Evolutionary conservation across 768 basidiomycete genomes (phyloP).

Genomic region (Crucibulum laeve): DNA sequence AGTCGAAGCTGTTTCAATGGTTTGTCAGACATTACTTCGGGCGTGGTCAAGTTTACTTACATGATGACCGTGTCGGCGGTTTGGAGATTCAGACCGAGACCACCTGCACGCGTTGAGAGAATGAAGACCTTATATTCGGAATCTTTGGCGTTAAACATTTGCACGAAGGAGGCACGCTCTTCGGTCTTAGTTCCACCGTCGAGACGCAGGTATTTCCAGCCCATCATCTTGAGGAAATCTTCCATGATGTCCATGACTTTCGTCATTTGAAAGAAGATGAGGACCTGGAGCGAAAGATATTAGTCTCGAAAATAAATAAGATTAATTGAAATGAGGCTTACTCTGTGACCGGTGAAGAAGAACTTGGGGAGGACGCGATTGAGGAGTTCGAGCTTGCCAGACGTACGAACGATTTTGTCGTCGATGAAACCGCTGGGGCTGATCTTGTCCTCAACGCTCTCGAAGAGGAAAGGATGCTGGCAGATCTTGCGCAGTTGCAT

Average conservation of each 20-base stretch:
- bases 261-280: slow-evolving; percentile 99
- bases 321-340: slow-evolving; percentile 24
- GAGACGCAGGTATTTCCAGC: slow-evolving; percentile 85
- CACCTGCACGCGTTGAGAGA: slow-evolving; percentile 89
- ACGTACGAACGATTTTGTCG: slow-evolving; percentile 78
- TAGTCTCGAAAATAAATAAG: slow-evolving; percentile 1
- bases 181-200: slow-evolving; percentile 97
- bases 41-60: slow-evolving; percentile 52
- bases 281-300: slow-evolving; percentile 49
- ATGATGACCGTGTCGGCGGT: slow-evolving; percentile 97
- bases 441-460: slow-evolving; percentile 92
- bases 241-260: slow-evolving; percentile 99
- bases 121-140: slow-evolving; percentile 92
- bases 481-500: slow-evolving; percentile 99
- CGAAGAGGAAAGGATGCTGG: slow-evolving; percentile 96
- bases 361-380: slow-evolving; percentile 93
- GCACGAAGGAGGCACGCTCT: slow-evolving; percentile 84
- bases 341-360: slow-evolving; percentile 87
- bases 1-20: slow-evolving; percentile 56
- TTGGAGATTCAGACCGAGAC: slow-evolving; percentile 91
- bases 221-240: slow-evolving; percentile 87
- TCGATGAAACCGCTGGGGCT: slow-evolving; percentile 79
- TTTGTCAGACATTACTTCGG: slow-evolving; percentile 7
- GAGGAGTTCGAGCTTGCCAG: slow-evolving; percentile 93
- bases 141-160: slow-evolving; percentile 82